A percentile compares a stretch with the other conserved stretches of the same genome.
phyloP scores from a whole-genome alignment of 208 protist species.

The Angomonas desouzai region DNA sequence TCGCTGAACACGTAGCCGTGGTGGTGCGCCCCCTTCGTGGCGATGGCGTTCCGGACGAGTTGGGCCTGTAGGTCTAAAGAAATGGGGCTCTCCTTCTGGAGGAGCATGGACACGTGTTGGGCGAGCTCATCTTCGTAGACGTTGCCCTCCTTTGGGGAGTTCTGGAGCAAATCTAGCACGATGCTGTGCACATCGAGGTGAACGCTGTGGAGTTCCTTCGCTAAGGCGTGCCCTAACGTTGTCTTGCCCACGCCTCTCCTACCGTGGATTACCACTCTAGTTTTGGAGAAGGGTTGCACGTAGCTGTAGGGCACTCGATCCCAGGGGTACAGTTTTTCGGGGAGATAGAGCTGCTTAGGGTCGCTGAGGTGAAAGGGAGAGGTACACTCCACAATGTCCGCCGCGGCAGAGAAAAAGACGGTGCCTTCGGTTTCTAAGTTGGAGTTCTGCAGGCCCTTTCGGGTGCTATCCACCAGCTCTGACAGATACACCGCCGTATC shows the following conservation, averaged over 20 bases:
- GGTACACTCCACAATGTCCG: slow-evolving; percentile 14
- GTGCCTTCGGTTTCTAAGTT: slow-evolving; percentile 1
- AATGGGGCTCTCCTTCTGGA: slow-evolving; percentile 31
- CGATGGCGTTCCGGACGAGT: slow-evolving; percentile 45
- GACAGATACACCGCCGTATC: slow-evolving; percentile 51
- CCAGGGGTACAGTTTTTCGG: slow-evolving; percentile 52
- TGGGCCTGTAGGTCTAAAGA: slow-evolving; percentile 42
- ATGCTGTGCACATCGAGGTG: slow-evolving; percentile 51
- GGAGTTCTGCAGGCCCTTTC: slow-evolving; percentile 10
- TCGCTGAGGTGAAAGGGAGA: slow-evolving; percentile 35
- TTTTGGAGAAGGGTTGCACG: slow-evolving; percentile 26
- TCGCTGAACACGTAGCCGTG: slow-evolving; percentile 86
- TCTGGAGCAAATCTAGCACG: slow-evolving; percentile 2
- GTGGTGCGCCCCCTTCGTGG: slow-evolving; percentile 26
- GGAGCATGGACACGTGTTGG: slow-evolving; percentile 23
- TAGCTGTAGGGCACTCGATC: slow-evolving; percentile 37
- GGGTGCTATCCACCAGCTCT: slow-evolving; percentile 31
- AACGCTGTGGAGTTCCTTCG: slow-evolving; percentile 48
- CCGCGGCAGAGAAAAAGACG: slow-evolving; percentile 35
- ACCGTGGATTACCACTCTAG: slow-evolving; percentile 68
- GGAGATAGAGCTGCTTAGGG: slow-evolving; percentile 54
- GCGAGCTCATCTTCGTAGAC: slow-evolving; percentile 20
- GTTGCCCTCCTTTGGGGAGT: background rate
- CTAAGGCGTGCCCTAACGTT: slow-evolving; percentile 34
- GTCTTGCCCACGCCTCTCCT: slow-evolving; percentile 50